Percentiles rank a stretch among this genome's conserved stretches.
phyloP scores from a whole-genome alignment of 306 rosid genomes.

The Quercus robur region DNA sequence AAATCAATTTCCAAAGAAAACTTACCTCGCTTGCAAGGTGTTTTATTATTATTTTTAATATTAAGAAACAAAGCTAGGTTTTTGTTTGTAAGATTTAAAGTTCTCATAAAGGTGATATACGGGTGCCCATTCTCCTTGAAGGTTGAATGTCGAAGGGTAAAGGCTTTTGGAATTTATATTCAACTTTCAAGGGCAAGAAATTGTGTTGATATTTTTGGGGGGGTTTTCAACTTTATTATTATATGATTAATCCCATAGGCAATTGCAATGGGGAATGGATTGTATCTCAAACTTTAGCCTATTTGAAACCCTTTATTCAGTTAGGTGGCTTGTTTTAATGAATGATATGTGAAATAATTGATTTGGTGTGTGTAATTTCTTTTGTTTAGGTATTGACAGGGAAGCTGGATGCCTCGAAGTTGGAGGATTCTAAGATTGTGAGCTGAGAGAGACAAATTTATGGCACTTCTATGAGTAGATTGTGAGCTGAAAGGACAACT shows the following conservation, averaged over 20 bases:
- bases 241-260: neutral
- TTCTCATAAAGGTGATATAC: neutral
- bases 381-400: neutral
- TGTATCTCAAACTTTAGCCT: neutral
- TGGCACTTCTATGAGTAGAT: neutral
- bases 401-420: neutral
- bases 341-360: neutral
- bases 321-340: neutral
- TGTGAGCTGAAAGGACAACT: neutral
- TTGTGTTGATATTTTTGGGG: neutral
- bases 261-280: neutral
- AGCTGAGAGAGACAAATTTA: neutral
- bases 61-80: neutral
- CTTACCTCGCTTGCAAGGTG: constrained; percentile 16
- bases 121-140: neutral
- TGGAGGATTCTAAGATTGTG: neutral
- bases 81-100: neutral
- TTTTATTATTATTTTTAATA: too few relatives aligned
- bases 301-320: neutral
- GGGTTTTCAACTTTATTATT: neutral
- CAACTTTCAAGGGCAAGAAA: neutral
- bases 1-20: neutral
- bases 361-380: neutral
- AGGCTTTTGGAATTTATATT: neutral
- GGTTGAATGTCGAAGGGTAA: neutral